phyloP scores from a whole-genome alignment of 768 basidiomycete species.

The Strobilomyces dryophilus region DNA sequence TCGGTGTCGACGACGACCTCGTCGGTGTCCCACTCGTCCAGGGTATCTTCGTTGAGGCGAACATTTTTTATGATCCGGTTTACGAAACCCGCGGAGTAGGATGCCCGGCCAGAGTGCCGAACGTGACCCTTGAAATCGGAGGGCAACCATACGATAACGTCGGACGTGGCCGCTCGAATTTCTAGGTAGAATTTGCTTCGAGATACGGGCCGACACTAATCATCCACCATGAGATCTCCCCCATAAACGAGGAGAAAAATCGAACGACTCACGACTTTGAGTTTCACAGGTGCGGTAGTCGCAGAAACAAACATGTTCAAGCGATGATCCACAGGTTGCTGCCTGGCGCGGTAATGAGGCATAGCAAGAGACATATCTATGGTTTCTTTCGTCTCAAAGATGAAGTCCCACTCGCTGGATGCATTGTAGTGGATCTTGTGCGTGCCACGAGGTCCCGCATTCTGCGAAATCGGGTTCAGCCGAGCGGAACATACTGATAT shows the following conservation, averaged over 20 bases:
- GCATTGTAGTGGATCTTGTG: conserved; percentile 63
- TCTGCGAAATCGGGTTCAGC: conserved; percentile 13
- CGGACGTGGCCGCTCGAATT: conserved; percentile 58
- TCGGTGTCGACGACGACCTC: conserved; percentile 59
- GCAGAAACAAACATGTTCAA: conserved; percentile 64
- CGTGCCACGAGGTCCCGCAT: conserved; percentile 40
- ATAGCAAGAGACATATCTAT: conserved; percentile 66
- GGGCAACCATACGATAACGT: conserved; percentile 73
- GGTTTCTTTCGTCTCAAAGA: conserved; percentile 48
- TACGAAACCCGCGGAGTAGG: conserved; percentile 68
- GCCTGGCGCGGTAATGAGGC: conserved; percentile 74
- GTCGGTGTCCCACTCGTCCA: conserved; percentile 43
- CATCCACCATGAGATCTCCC: conserved; percentile 1
- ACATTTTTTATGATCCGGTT: conserved; percentile 61
- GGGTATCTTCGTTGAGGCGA: conserved; percentile 41
- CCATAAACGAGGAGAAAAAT: background rate
- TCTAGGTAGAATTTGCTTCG: conserved; percentile 61
- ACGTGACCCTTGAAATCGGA: conserved; percentile 76
- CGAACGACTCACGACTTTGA: conserved; percentile 61
- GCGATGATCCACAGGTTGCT: conserved; percentile 68
- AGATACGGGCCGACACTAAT: conserved; percentile 54
- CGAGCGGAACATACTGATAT: background rate
- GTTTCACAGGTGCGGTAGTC: conserved; percentile 51
- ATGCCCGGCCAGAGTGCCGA: conserved; percentile 45
- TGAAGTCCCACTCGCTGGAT: conserved; percentile 63